Base-by-base conservation (phyloP, 306 rosid genomes). In the Sesbania bispinosa region DNA sequence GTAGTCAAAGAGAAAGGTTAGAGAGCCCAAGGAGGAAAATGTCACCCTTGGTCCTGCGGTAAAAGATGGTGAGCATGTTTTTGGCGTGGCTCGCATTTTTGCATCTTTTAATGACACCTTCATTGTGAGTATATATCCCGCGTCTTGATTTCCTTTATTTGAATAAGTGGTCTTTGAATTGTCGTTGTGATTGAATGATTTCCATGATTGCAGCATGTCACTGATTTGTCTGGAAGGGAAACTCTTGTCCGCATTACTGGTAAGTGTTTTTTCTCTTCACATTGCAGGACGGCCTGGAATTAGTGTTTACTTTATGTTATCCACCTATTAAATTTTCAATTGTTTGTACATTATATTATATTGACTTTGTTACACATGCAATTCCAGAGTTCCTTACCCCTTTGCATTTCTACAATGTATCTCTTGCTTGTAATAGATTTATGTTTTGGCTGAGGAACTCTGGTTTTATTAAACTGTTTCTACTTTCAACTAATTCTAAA, bases 221-320 rank as follows among this genome's bases (percentile, higher is more conserved):
- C 39, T 90, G 85, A n/a, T n/a, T n/a, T n/a, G n/a, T n/a, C n/a
- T n/a, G n/a, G n/a, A n/a, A n/a, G n/a, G n/a, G n/a, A n/a, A 80
- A 88, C 94, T 18, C 85, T 88, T 10, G 90, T 88, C 11, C 94
- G 90, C 9, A 86, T 88, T 36, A 88, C 90, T 2, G 94, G 93
- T 88, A 76, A 16, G 77, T 16, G 15, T n/a, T 47, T 2, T 62
- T 39, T 59, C 23, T n/a, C 54, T n/a, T n/a, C n/a, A n/a, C n/a
- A n/a, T n/a, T n/a, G n/a, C n/a, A n/a, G n/a, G n/a, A n/a, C n/a
- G n/a, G n/a, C n/a, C n/a, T n/a, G n/a, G n/a, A n/a, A n/a, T n/a
- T n/a, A n/a, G 11, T 39, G 24, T 4, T 13, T 18, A 16, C 35
- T 0, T 20, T 13, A n/a, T n/a, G n/a, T n/a, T n/a, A n/a, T n/a